Conservation (phyloP, 208 protist genomes). For the Acanthamoeba lenticulata region DNA sequence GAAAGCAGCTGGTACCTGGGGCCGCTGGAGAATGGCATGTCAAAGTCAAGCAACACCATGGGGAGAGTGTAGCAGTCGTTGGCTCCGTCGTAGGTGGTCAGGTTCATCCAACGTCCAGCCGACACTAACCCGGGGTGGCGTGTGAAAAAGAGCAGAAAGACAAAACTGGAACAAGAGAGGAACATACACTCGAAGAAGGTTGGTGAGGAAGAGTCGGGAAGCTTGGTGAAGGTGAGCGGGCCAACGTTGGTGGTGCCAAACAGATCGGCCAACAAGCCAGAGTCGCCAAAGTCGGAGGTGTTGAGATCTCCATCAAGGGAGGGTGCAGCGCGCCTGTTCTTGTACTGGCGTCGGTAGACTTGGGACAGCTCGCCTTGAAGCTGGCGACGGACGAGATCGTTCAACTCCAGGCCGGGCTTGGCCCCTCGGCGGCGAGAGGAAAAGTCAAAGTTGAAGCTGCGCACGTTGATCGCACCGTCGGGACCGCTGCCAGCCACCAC, state of each 20-base stretch:
- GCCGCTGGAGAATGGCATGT: no score
- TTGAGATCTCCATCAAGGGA: background rate
- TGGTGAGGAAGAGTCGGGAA: background rate
- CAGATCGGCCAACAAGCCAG: background rate
- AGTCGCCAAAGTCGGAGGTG: constrained; percentile 14
- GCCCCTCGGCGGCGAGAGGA: background rate
- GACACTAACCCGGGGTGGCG: background rate
- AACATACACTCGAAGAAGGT: background rate
- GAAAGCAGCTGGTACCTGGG: no score
- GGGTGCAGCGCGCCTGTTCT: background rate
- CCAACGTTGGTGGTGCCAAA: constrained; percentile 31
- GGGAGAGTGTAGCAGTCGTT: background rate
- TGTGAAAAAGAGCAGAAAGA: no score
- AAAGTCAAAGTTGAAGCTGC: constrained; percentile 10
- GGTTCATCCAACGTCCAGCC: background rate
- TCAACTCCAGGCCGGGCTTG: background rate
- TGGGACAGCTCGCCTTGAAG: background rate
- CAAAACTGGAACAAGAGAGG: no score
- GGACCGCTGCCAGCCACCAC: background rate
- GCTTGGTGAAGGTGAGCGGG: constrained; percentile 19
- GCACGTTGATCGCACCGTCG: background rate
- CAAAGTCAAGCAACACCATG: constrained; percentile 18
- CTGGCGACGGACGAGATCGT: background rate
- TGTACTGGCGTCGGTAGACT: background rate
- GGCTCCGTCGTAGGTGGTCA: background rate